A percentile compares a stretch with the other conserved stretches of the same genome.
Conservation (phyloP, 805 yeast genomes). For the Soucietia sequanensis region DNA sequence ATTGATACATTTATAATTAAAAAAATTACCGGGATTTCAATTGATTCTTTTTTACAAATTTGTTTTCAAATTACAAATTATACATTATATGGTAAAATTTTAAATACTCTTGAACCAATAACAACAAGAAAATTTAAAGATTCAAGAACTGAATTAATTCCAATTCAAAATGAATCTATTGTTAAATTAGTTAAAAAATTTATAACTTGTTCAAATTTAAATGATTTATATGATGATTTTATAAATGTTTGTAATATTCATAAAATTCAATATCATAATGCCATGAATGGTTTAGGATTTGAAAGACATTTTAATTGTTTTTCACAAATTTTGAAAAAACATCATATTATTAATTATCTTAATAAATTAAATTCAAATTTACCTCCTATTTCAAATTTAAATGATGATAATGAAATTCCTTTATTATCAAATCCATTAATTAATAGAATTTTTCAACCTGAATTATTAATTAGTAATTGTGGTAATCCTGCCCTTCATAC, state of each 20-base stretch:
- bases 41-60: constrained; percentile 53
- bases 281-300: constrained; percentile 65
- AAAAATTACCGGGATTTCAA: constrained; percentile 38
- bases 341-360: constrained; percentile 33
- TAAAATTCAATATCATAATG: constrained; percentile 44
- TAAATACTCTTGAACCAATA: constrained; percentile 53
- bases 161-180: constrained; percentile 57
- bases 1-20: constrained; percentile 34
- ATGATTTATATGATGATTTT: constrained; percentile 51
- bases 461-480: constrained; percentile 70
- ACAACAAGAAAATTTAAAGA: constrained; percentile 68
- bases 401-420: constrained; percentile 20
- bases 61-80: constrained; percentile 54
- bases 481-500: constrained; percentile 85
- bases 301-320: constrained; percentile 71
- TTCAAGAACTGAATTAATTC: constrained; percentile 67
- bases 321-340: constrained; percentile 52
- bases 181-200: constrained; percentile 57
- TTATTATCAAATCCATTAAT: constrained; percentile 32
- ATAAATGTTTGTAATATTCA: constrained; percentile 53
- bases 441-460: constrained; percentile 35
- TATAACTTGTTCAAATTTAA: constrained; percentile 51
- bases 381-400: constrained; percentile 26
- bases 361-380: constrained; percentile 38
- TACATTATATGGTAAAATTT: constrained; percentile 52